Percentiles rank a stretch among this genome's conserved stretches.
Conservation (phyloP, 2,329 filamentous ascomycete species). For the Talaromyces sp. region DNA sequence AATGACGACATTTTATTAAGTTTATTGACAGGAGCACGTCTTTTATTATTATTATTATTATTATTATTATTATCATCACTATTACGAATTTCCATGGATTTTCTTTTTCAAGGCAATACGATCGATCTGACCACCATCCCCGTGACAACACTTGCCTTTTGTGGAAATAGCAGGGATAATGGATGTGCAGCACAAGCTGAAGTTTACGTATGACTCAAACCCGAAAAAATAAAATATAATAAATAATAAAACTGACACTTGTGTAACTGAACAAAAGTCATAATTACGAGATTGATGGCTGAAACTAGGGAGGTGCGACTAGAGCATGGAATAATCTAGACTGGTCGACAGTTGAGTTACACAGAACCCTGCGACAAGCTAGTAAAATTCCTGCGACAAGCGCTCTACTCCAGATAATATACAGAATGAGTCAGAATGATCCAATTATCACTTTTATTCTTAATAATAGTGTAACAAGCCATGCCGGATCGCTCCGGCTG, state of each 20-base stretch:
- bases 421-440: not conserved
- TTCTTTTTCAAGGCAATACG: not conserved
- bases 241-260: too few relatives aligned
- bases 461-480: not conserved
- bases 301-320: not conserved
- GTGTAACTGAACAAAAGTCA: too few relatives aligned
- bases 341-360: too few relatives aligned
- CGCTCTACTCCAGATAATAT: not conserved
- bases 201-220: not conserved
- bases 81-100: not conserved
- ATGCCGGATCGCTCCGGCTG: not conserved
- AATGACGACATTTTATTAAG: not conserved
- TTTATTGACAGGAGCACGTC: not conserved
- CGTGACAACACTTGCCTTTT: not conserved
- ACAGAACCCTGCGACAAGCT: too few relatives aligned
- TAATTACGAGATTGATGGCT: not conserved
- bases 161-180: not conserved
- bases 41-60: not conserved
- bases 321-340: not conserved
- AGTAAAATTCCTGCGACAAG: conserved; percentile 4
- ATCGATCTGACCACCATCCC: not conserved
- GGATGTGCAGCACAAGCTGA: not conserved
- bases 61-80: too few relatives aligned
- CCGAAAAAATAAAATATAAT: too few relatives aligned
- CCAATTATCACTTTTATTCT: conserved; percentile 8